Evolutionary conservation across 768 basidiomycete genomes (phyloP).

Genomic region (Mycena venus): DNA sequence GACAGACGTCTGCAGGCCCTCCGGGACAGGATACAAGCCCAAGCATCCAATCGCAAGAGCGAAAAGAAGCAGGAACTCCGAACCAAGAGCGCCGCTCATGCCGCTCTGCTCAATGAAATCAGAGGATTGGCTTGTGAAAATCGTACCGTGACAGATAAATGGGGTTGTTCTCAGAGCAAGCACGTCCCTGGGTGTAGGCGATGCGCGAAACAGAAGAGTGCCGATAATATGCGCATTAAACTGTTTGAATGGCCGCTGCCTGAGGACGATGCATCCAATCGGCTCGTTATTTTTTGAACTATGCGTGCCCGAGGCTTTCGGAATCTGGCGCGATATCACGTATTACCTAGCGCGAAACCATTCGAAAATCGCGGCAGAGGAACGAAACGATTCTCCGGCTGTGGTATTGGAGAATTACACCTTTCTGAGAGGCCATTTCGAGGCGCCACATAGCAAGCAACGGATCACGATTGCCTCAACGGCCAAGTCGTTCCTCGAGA

Average conservation of each 20-base stretch:
- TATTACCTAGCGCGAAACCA: conserved; percentile 30
- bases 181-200: conserved; percentile 45
- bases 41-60: conserved; percentile 35
- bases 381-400: conserved; percentile 8
- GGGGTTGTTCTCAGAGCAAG: background rate
- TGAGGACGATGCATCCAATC: conserved; percentile 24
- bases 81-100: conserved; percentile 35
- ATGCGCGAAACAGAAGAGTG: conserved; percentile 18
- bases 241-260: conserved; percentile 66
- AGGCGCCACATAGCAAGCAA: background rate
- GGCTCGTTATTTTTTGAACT: conserved; percentile 59
- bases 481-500: conserved; percentile 45
- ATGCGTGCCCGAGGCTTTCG: conserved; percentile 51
- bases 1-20: conserved; percentile 40
- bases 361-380: background rate
- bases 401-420: conserved; percentile 10
- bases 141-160: background rate
- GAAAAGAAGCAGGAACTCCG: conserved; percentile 44
- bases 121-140: conserved; percentile 17
- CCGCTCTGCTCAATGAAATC: conserved; percentile 27
- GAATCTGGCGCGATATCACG: conserved; percentile 59
- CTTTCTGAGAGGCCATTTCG: background rate
- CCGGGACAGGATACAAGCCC: conserved; percentile 41
- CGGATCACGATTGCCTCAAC: conserved; percentile 53
- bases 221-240: conserved; percentile 41